A percentile compares a stretch with the other conserved stretches of the same genome.
Evolutionary conservation across 73 alveolate species (phyloP).

Genomic region (Paramecium sonneborni): DNA sequence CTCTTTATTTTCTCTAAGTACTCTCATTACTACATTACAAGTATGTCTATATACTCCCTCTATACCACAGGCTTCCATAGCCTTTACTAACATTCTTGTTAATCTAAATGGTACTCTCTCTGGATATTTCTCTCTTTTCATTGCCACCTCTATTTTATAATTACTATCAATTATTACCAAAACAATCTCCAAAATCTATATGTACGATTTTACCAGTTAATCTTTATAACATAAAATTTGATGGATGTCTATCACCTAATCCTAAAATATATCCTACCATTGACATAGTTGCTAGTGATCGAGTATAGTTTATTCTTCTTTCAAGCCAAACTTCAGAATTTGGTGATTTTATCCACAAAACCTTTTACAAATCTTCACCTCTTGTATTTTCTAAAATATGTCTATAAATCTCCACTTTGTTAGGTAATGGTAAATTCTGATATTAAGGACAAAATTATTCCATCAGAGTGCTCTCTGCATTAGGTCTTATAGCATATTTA

Average conservation of each 20-base stretch:
- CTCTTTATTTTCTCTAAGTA: conserved; percentile 93
- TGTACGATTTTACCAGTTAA: conserved; percentile 91
- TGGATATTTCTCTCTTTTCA: conserved; percentile 98
- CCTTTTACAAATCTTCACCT: conserved; percentile 95
- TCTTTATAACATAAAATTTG: conserved; percentile 97
- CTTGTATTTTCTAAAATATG: conserved; percentile 90
- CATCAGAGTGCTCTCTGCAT: conserved; percentile 90
- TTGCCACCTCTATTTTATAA: conserved; percentile 81
- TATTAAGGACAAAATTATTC: conserved; percentile 84
- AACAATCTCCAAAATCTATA: conserved; percentile 99
- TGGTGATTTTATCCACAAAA: conserved; percentile 93
- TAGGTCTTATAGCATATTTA: conserved; percentile 80
- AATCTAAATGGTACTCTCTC: conserved; percentile 98
- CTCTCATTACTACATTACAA: conserved; percentile 96
- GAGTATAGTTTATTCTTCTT: conserved; percentile 95
- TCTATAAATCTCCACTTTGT: conserved; percentile 91
- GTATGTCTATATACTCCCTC: conserved; percentile 98
- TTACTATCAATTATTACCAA: conserved; percentile 65
- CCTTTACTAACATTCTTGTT: conserved; percentile 99
- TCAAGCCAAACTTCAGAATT: conserved; percentile 96
- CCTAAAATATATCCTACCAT: conserved; percentile 99
- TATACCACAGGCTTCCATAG: conserved; percentile 98
- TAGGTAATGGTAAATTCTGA: conserved; percentile 85
- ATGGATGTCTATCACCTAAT: conserved; percentile 99
- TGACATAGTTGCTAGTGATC: conserved; percentile 97